Base-by-base conservation (phyloP, 345 rosid species). In the Punica granatum region DNA sequence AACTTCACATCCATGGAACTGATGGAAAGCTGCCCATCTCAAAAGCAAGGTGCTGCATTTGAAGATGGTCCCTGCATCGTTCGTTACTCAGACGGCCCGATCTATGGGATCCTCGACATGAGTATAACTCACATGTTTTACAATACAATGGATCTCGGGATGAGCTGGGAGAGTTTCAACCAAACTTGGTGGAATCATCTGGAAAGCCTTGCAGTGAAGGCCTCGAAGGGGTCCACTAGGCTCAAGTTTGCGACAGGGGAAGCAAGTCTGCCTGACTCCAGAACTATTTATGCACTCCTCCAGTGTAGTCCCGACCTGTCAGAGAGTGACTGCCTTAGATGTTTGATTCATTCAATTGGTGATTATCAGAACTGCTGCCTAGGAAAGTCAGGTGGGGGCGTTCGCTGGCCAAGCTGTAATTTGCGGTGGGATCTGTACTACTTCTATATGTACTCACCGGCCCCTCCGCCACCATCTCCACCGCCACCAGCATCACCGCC, bases 301-400 rank as follows among this genome's bases (percentile, higher is more conserved):
- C 85, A 83, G 46, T 86, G 95, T 69, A 77, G 81, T 21, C 84
- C 92, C n/a, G 95, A 89, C 64, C 10, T 86, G 25, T 73, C 82
- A 1, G 63, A 34, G n/a, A 35, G 30, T 44, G 76, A 77, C 37
- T 86, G 88, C 26, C 60, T n/a, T 1, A 0, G 0, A 37, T 86
- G 90, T 54, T 58, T 86, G 7, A 36, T 41, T 26, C 41, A 64
- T 53, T 65, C 28, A 37, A 72, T 70, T 1, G 31, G 3, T 21
- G 23, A 34, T 5, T 76, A 61, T 60, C 61, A 60, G 19, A 67
- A 19, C 1, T 73, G 80, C 62, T 78, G 59, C 63, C 46, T 61
- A n/a, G 76, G 80, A 30, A 66, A n/a, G 36, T 61, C 14, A 67
- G 94, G 94, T 12, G 86, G 86, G 60, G 71, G 32, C 9, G 65